Percentiles rank a stretch among this genome's conserved stretches.
These are phyloP conservation scores for Fomitiporia mediterranea DNA, from an alignment of 1,284 basidiomycete genomes.

Conservation along the genomic window DNA sequence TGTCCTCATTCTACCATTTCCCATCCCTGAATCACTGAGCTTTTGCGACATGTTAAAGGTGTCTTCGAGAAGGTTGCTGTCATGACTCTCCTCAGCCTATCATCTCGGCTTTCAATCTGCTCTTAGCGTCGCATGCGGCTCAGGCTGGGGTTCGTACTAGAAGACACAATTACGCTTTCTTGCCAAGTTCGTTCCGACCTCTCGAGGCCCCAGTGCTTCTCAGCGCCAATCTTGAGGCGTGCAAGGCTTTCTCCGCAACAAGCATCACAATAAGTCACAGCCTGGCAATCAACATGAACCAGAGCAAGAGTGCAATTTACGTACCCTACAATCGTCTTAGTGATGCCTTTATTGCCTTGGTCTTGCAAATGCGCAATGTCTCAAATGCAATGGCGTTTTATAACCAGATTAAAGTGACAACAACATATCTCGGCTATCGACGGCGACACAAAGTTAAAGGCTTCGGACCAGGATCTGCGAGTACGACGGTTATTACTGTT, in stretches of 20 bases:
- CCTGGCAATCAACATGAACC: constrained; percentile 70
- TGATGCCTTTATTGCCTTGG: constrained; percentile 48
- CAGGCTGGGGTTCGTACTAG: constrained; percentile 52
- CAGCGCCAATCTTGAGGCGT: constrained; percentile 49
- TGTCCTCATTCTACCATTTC: constrained; percentile 31
- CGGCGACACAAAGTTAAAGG: constrained; percentile 44
- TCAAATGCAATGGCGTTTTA: constrained; percentile 44
- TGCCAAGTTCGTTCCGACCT: constrained; percentile 44
- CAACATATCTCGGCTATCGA: constrained; percentile 50
- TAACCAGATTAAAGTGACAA: constrained; percentile 53
- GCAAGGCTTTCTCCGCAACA: constrained; percentile 65
- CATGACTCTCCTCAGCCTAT: constrained; percentile 48
- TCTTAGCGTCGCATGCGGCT: constrained; percentile 54
- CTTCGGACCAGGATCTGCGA: constrained; percentile 43
- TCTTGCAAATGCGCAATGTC: constrained; percentile 37
- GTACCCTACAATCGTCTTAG: constrained; percentile 52
- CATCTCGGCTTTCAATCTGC: constrained; percentile 59
- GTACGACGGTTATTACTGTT: constrained; percentile 46
- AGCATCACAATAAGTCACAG: constrained; percentile 59
- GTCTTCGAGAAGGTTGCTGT: constrained; percentile 43
- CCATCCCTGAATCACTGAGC: no score
- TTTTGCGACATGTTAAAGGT: no score
- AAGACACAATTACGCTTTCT: constrained; percentile 58
- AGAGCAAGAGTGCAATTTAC: constrained; percentile 71
- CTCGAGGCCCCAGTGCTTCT: constrained; percentile 29